Conservation (phyloP, 352 stramenopile species). For the Phytophthora tentaculata region DNA sequence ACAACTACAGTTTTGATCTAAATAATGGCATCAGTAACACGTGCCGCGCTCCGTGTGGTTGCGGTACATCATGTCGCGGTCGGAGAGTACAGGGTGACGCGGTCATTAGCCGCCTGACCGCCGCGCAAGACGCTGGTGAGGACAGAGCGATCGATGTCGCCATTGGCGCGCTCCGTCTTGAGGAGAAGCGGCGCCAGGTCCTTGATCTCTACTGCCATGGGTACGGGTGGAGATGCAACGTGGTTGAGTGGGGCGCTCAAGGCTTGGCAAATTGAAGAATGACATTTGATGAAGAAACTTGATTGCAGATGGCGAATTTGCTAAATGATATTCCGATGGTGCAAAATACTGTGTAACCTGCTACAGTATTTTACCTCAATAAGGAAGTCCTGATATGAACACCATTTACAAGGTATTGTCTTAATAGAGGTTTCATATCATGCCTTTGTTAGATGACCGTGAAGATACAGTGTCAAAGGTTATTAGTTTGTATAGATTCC, state of each 20-base stretch:
- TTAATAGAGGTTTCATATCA: too few relatives aligned
- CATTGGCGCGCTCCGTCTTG: constrained; percentile 60
- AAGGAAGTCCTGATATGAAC: too few relatives aligned
- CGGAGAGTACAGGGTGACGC: constrained; percentile 50
- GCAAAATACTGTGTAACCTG: not conserved
- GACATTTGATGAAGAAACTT: constrained; percentile 4
- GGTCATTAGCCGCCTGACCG: constrained; percentile 39
- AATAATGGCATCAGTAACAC: too few relatives aligned
- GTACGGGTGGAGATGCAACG: not conserved
- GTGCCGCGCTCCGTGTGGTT: constrained; percentile 56
- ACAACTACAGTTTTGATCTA: too few relatives aligned
- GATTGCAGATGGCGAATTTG: too few relatives aligned
- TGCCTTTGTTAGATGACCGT: too few relatives aligned
- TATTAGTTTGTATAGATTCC: too few relatives aligned
- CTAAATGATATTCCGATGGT: constrained; percentile 4
- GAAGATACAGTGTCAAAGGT: too few relatives aligned
- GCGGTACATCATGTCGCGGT: constrained; percentile 50
- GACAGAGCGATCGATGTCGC: constrained; percentile 46
- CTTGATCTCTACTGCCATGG: constrained; percentile 55
- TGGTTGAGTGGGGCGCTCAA: not conserved
- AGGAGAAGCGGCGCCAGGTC: constrained; percentile 63
- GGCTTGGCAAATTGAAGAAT: constrained; percentile 24
- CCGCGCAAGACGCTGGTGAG: constrained; percentile 47
- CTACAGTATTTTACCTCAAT: too few relatives aligned
- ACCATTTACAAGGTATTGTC: too few relatives aligned